phyloP scores from a whole-genome alignment of 2,329 filamentous ascomycete genomes.

The Fusarium nisikadoi region DNA sequence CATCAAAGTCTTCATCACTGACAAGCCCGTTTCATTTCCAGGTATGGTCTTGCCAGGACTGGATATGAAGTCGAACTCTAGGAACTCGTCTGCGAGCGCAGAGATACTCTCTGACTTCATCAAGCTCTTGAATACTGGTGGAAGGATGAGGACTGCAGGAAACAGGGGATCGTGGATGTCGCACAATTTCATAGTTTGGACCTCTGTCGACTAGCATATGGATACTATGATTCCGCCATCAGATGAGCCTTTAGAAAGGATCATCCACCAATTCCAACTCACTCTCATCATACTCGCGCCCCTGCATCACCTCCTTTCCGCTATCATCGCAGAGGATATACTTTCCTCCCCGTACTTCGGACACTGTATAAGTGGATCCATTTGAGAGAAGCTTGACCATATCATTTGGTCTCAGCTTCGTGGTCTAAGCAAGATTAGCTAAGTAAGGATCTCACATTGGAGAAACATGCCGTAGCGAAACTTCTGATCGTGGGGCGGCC shows the following conservation, averaged over 20 bases:
- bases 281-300: neutral
- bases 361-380: neutral
- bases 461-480: neutral
- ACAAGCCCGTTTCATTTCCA: neutral
- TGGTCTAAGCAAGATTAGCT: accelerated
- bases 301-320: neutral
- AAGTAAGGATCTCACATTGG: accelerated
- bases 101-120: neutral
- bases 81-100: accelerated
- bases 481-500: neutral
- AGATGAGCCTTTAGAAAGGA: accelerated
- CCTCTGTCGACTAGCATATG: accelerated
- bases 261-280: neutral
- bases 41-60: neutral
- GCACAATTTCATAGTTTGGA: neutral
- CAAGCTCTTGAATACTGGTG: neutral
- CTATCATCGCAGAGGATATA: neutral
- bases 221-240: accelerated
- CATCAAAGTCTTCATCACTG: neutral
- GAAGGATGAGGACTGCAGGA: neutral
- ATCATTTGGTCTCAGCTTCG: neutral
- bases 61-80: accelerated
- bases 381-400: neutral
- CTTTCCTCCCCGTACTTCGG: neutral
- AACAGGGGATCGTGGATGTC: neutral